A percentile compares a stretch with the other conserved stretches of the same genome.
Conservation (phyloP, 192 early-diverging fungal species). For the Allomyces arbusculus region DNA sequence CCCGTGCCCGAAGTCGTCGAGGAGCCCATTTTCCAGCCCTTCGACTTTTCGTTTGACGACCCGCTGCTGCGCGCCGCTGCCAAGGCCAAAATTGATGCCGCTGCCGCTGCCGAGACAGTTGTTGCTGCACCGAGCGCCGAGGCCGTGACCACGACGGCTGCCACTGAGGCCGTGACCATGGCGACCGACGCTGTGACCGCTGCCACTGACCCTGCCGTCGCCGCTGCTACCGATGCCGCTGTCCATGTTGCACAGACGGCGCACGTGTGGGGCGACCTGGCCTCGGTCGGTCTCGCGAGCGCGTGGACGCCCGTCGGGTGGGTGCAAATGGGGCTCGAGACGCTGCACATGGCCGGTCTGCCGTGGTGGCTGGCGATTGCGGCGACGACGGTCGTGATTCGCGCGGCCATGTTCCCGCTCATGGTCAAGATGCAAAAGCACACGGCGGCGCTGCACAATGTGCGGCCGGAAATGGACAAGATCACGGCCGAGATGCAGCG, state of each 20-base stretch:
- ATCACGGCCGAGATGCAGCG: constrained; percentile 41
- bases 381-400: constrained; percentile 39
- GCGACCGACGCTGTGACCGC: too few relatives aligned
- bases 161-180: too few relatives aligned
- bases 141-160: too few relatives aligned
- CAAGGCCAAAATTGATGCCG: too few relatives aligned
- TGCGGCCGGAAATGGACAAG: constrained; percentile 47
- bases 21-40: too few relatives aligned
- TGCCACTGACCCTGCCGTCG: too few relatives aligned
- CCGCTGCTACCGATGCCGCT: too few relatives aligned
- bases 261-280: constrained; percentile 42
- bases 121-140: too few relatives aligned
- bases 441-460: constrained; percentile 40
- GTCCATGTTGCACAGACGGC: not conserved
- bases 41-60: too few relatives aligned
- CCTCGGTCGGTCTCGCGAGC: constrained; percentile 54
- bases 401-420: constrained; percentile 48
- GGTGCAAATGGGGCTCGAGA: constrained; percentile 52
- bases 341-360: constrained; percentile 60
- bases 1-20: too few relatives aligned
- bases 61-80: too few relatives aligned
- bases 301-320: constrained; percentile 43
- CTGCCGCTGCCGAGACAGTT: too few relatives aligned
- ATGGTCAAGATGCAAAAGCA: constrained; percentile 50
- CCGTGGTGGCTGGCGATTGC: constrained; percentile 91